A percentile compares a stretch with the other conserved stretches of the same genome.
These are phyloP conservation scores for Ajuga chamaepitys DNA, from an alignment of 257 asterid genomes.

Conservation along the genomic window DNA sequence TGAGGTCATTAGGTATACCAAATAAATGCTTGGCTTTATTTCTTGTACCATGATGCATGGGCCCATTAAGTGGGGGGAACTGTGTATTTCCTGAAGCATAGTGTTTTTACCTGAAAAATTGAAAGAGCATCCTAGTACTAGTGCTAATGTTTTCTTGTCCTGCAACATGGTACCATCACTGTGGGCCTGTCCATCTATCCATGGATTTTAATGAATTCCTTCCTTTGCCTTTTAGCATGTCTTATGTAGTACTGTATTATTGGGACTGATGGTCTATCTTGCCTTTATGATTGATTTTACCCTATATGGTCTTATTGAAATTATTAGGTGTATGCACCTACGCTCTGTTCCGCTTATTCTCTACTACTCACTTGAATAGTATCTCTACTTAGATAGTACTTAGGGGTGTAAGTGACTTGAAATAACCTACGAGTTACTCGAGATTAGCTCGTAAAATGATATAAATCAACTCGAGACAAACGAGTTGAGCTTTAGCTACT, in stretches of 20 bases:
- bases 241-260: slow-evolving; percentile 1
- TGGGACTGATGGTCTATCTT: background rate
- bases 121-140: slow-evolving; percentile 28
- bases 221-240: background rate
- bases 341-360: too few species aligned
- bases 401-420: too few species aligned
- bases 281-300: background rate
- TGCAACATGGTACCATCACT: slow-evolving; percentile 15
- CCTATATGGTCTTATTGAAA: too few species aligned
- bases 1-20: background rate
- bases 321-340: too few species aligned
- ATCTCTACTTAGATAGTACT: too few species aligned
- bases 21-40: background rate
- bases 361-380: too few species aligned
- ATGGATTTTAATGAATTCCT: background rate
- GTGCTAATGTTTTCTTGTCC: slow-evolving; percentile 20
- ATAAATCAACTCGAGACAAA: too few species aligned
- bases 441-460: too few species aligned
- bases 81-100: background rate
- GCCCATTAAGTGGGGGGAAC: background rate
- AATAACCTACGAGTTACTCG: too few species aligned
- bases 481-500: too few species aligned
- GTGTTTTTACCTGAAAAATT: slow-evolving; percentile 8
- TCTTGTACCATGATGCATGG: slow-evolving; percentile 1
- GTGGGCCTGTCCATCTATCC: slow-evolving; percentile 12